Evolutionary conservation across 192 early-diverging fungal species (phyloP), one percentile per base, ranked within the genome.

Genomic region (Phlyctochytrium arcticum): DNA sequence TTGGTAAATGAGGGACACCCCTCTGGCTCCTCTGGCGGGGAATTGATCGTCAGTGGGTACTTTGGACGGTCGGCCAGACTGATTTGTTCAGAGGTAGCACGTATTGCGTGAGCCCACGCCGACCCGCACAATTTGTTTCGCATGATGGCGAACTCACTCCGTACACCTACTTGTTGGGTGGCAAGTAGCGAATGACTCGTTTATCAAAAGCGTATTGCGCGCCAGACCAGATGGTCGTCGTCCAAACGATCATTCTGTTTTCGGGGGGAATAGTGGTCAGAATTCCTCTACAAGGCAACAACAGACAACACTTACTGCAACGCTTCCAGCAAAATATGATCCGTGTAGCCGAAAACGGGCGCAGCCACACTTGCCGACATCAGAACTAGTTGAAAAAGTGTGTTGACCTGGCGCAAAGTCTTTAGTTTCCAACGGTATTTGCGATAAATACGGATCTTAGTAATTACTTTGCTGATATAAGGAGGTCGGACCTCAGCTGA

Each of bases 401-500:
- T 98, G 58, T 96, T 96, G 59, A 89, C 69, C 75, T 73, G 32
- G 15, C 5, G 31, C 35, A 5, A 10, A 36, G n/a, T 10, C 12
- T 48, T 64, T 9, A 70, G 27, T 4, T 29, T 30, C 15, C 29
- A 4, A 53, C 5, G 2, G 29, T 30, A 3, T 12, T 15, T 30
- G n/a, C n/a, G 50, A 5, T 19, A 27, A 29, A 4, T 4, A 53
- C 19, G 4, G 50, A 26, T 21, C 4, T 8, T 44, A 12, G 21
- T 44, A 29, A 6, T 55, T 46, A 82, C 77, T 62, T 95, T 98
- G 76, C 91, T 92, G 35, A 95, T 90, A 27, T 73, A 64, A 3
- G 92, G 95, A 15, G 96, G 93, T 10, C 80, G 75, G 6, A 98
- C 92, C 76, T 98, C 94, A 1, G 91, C 92, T 5, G 90, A 92